These are phyloP conservation scores for Cadophora sp. DNA, from an alignment of 2,329 filamentous ascomycete genomes.

Conservation along the genomic window DNA sequence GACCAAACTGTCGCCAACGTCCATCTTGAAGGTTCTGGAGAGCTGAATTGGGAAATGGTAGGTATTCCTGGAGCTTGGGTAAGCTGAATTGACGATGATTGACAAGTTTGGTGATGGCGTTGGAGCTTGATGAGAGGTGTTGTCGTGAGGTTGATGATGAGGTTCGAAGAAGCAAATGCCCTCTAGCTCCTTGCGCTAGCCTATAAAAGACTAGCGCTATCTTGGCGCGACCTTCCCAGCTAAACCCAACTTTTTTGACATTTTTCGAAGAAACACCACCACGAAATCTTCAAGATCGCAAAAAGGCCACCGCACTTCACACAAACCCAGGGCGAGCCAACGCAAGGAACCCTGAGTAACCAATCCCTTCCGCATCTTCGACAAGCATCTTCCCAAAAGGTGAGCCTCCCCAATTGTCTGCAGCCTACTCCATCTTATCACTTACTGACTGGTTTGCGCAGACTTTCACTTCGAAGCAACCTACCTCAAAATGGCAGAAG, in stretches of 20 bases:
- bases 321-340: constrained; percentile 61
- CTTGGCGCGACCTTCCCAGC: not conserved
- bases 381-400: constrained; percentile 19
- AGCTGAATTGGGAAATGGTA: constrained; percentile 29
- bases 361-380: constrained; percentile 3
- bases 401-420: constrained; percentile 10
- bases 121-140: constrained; percentile 38
- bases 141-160: constrained; percentile 40
- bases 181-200: constrained; percentile 16
- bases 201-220: not conserved
- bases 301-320: constrained; percentile 14
- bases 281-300: constrained; percentile 21
- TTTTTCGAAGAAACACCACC: constrained; percentile 20
- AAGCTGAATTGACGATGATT: constrained; percentile 39
- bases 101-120: constrained; percentile 38
- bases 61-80: constrained; percentile 33
- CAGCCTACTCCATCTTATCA: not conserved
- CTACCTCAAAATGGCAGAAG: constrained; percentile 43
- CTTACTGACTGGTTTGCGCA: constrained; percentile 20
- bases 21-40: constrained; percentile 66
- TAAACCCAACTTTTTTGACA: constrained; percentile 16
- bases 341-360: constrained; percentile 63
- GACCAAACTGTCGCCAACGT: constrained; percentile 59
- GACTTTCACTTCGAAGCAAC: constrained; percentile 20
- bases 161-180: constrained; percentile 29